These are phyloP conservation scores for Nicotiana obtusifolia DNA, from an alignment of 257 asterid species.

Conservation along the genomic window DNA sequence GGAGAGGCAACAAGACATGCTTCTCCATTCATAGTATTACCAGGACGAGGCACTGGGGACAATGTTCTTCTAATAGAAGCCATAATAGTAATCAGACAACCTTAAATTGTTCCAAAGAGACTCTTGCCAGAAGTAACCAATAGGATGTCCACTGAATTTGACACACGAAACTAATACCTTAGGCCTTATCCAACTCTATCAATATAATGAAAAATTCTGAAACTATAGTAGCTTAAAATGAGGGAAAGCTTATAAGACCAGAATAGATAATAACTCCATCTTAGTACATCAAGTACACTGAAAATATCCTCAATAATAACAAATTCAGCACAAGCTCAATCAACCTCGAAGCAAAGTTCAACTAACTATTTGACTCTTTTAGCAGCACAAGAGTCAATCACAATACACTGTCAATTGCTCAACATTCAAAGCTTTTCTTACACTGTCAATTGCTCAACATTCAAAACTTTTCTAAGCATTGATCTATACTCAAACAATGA, in stretches of 20 bases:
- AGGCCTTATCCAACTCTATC: neutral
- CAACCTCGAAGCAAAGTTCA: neutral
- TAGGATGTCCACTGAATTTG: neutral
- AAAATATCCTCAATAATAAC: neutral
- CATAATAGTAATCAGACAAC: conserved; percentile 28
- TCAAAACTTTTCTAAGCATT: neutral
- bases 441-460: neutral
- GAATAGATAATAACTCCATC: neutral
- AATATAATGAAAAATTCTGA: neutral
- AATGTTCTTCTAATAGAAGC: conserved; percentile 67
- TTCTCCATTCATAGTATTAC: conserved; percentile 44
- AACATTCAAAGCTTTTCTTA: neutral
- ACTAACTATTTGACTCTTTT: neutral
- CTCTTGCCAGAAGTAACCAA: neutral
- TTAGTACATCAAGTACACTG: neutral
- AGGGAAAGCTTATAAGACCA: neutral
- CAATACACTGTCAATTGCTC: neutral
- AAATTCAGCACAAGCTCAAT: neutral
- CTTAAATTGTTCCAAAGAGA: neutral
- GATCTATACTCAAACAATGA: neutral
- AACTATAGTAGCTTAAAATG: neutral
- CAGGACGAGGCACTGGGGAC: conserved; percentile 57
- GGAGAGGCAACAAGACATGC: conserved; percentile 56
- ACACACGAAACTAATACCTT: neutral
- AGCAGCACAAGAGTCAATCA: neutral